Base-by-base conservation (phyloP, 2,329 filamentous ascomycete genomes). In the Tolypocladium capitatum region DNA sequence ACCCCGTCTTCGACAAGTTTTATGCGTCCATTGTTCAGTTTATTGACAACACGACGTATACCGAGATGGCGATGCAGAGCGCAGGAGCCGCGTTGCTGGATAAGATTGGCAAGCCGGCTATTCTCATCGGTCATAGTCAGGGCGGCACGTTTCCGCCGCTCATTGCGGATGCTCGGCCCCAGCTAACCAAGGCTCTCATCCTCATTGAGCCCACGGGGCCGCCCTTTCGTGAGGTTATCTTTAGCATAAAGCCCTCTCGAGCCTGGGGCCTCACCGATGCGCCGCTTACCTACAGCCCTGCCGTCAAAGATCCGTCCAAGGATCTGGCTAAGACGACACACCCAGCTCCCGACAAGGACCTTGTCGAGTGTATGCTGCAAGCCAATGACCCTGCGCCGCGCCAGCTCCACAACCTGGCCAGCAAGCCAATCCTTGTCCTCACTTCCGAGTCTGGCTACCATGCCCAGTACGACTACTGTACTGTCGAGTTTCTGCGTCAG, bases 221-320 rank as follows among this genome's bases (percentile, higher is more conserved):
- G 10, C 72, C 70, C 0, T 76, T 75, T 53, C 60, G 53, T 21
- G 68, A 74, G 14, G 62, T 60, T 11, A 57, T 66, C 30, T 63
- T 70, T 30, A 63, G 58, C n/a, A 63, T 56, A 18, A 55, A 53
- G 0, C 52, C 63, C 1, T 58, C 62, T 3, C 58, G 66, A 1
- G 55, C 62, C 0, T 78, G 65, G 55, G 75, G 73, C 1, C 51
- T 78, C 5, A 68, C 72, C 6, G 65, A 72, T 38, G 65, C 71
- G 20, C 68, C 72, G 0, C 49, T 79, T 13, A 67, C 65, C 0
- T 78, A 74, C 53, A 59, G 59, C 1, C 74, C 73, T 14, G 55
- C 65, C 0, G 65, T 73, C 13, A 52, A 51, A 0, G 58, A 71
- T 49, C 61, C 66, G 1, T 45, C 52, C 2, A 46, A 43, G 9